Evolutionary conservation across 192 early-diverging fungal genomes (phyloP), one percentile per base, ranked within the genome.

Genomic region (Entrophospora sp.): DNA sequence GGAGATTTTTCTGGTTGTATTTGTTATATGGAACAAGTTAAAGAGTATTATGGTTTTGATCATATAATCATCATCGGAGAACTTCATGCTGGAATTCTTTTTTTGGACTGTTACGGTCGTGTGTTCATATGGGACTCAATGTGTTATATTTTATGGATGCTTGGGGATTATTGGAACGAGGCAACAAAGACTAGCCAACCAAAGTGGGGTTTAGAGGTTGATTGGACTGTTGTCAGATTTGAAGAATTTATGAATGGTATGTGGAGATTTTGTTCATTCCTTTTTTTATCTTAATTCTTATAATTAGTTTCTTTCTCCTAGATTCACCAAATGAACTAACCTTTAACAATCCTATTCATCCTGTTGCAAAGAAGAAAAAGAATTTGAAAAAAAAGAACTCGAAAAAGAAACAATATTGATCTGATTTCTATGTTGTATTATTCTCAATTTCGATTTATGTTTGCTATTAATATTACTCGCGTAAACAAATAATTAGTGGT

Each of bases 321-420:
- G 57, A 60, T 60, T 40, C 20, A 60, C 22, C 1, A 27, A 27
- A 60, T 59, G 12, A 59, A 59, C 36, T 24, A 59, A 59, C 35
- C 36, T 59, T 38, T 59, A 24, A 59, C 36, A 38, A 25, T 20
- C 35, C 57, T 18, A 35, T 35, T 57, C 32, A 57, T 8, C 55
- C 32, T 59, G 36, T 60, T 60, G 57, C 18, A 60, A 60, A 60
- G 57, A 60, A 60, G 32, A 45, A 45, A 45, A 60, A 60, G 57
- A 60, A 60, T 59, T 60, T n/a, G 57, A 60, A 60, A 60, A 60
- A 60, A 60, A 60, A 60, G 57, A 28, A 60, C 57, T 60, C 57
- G 34, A 60, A 60, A 60, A 60, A 60, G 57, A 60, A 60, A 60
- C 57, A 60, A 25, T 25, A 37, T 60, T 60, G 57, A 60, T 27